Base-by-base conservation (phyloP, 805 yeast genomes). In the Monosporozyma servazzii region DNA sequence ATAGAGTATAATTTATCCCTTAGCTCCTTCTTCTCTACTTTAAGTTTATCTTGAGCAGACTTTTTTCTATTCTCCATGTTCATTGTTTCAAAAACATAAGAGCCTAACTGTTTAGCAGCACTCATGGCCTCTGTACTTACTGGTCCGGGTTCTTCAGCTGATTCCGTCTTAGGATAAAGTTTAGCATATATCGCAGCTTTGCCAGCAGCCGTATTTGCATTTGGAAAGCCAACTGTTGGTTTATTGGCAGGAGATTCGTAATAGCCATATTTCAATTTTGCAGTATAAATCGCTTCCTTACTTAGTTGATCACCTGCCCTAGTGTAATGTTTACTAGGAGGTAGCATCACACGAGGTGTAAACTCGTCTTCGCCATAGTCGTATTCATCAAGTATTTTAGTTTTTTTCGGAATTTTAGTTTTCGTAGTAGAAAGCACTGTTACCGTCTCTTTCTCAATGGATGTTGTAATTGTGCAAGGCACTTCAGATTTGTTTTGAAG, bases 171-270 rank as follows among this genome's bases (percentile, higher is more conserved):
- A 23, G 44, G 44, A 8, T 43, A 27, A 5, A 43, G 23, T 31
- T 45, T 77, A 2, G 90, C 90, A 54, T 82, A 71, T 48, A 81
- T 68, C 1, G 93, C 93, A 47, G 95, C 91, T 5, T 85, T 79
- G 62, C 82, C 88, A 15, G 87, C 77, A 29, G 89, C 87, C 21
- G 54, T 51, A 9, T 64, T 59, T 42, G 78, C 74, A 53, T 82
- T 75, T 54, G 78, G 75, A 30, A 84, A 85, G n/a, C 91, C 90
- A 5, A 81, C 68, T 10, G 75, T 68, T 3, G 18, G 75, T 10
- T 57, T 51, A 55, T 48, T 74, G 63, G 67, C 79, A 46, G 78
- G 85, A 56, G 75, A 71, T 45, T 73, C 70, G 68, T 72, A 84
- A 37, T 79, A 72, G 29, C 90, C 90, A 58, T 81, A 82, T 61